Percentiles rank a stretch among this genome's conserved stretches.
Evolutionary conservation across 1,139 yeast species (phyloP).

Genomic region (Ogataea hybrid): DNA sequence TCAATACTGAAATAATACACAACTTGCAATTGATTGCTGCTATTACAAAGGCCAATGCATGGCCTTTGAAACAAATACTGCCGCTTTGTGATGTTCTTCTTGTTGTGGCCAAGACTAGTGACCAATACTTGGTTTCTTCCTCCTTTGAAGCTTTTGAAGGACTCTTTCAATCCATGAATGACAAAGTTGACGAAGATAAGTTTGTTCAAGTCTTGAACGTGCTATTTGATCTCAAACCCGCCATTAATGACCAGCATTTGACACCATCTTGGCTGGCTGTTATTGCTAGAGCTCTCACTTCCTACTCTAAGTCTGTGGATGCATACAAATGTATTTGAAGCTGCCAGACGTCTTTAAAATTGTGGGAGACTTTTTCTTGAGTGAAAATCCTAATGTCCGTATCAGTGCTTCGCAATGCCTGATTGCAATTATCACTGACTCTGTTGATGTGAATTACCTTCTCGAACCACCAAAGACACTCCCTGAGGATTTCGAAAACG

Average conservation of each 20-base stretch:
- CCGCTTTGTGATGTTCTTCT: conserved; percentile 72
- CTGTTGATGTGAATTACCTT: conserved; percentile 59
- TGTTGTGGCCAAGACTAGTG: conserved; percentile 76
- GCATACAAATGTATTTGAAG: conserved; percentile 55
- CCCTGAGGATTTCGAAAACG: conserved; percentile 47
- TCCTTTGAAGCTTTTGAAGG: conserved; percentile 88
- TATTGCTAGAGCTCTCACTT: conserved; percentile 78
- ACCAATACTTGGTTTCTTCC: conserved; percentile 76
- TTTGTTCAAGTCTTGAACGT: conserved; percentile 64
- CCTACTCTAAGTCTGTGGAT: conserved; percentile 57
- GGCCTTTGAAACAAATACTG: conserved; percentile 76
- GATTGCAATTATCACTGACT: conserved; percentile 67
- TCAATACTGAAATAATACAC: conserved; percentile 65
- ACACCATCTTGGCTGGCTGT: conserved; percentile 97
- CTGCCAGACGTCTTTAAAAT: conserved; percentile 57
- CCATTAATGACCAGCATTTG: conserved; percentile 75
- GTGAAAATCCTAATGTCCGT: conserved; percentile 67
- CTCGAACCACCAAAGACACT: conserved; percentile 49
- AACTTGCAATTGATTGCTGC: conserved; percentile 69
- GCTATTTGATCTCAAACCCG: conserved; percentile 77
- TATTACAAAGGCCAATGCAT: conserved; percentile 70
- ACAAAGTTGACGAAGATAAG: conserved; percentile 60
- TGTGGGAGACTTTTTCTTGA: conserved; percentile 59
- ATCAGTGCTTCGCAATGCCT: conserved; percentile 84
- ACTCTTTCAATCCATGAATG: conserved; percentile 69